Evolutionary conservation across 305 asterid genomes (phyloP).

Genomic region (Fraxinus velutina): DNA sequence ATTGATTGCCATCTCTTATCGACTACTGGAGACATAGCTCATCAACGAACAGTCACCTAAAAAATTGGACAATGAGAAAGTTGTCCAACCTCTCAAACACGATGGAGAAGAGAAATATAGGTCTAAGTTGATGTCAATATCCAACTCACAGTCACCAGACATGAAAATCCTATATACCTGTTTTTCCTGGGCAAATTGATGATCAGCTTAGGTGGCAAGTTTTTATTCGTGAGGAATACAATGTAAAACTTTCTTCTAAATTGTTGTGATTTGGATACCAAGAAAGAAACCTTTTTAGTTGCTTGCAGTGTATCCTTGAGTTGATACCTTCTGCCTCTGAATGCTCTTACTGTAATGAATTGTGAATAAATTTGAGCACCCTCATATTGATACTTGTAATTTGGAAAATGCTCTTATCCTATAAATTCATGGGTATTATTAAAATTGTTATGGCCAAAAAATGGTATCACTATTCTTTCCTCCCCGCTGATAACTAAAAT

Average conservation of each 20-base stretch:
- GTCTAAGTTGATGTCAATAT: conserved; percentile 6
- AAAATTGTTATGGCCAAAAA: too few relatives aligned
- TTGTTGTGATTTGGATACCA: background rate
- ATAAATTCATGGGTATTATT: too few relatives aligned
- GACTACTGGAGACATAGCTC: background rate
- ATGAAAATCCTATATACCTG: background rate
- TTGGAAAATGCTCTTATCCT: background rate
- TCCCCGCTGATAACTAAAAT: too few relatives aligned
- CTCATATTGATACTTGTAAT: background rate
- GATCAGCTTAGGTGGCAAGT: background rate
- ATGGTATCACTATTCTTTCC: too few relatives aligned
- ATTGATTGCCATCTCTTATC: conserved; percentile 1
- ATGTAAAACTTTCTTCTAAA: background rate
- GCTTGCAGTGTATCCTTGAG: background rate
- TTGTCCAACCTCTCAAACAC: too few relatives aligned
- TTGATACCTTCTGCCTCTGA: too few relatives aligned
- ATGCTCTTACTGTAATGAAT: too few relatives aligned
- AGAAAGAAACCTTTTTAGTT: background rate
- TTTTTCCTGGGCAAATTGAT: background rate
- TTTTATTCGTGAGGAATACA: background rate
- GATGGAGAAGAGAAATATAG: conserved; percentile 9
- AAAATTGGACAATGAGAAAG: too few relatives aligned
- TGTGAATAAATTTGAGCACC: background rate
- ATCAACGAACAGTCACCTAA: background rate
- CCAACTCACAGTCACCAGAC: background rate